Evolutionary conservation across 2,329 filamentous ascomycete genomes (phyloP).

Genomic region (Scedosporium minutisporum): DNA sequence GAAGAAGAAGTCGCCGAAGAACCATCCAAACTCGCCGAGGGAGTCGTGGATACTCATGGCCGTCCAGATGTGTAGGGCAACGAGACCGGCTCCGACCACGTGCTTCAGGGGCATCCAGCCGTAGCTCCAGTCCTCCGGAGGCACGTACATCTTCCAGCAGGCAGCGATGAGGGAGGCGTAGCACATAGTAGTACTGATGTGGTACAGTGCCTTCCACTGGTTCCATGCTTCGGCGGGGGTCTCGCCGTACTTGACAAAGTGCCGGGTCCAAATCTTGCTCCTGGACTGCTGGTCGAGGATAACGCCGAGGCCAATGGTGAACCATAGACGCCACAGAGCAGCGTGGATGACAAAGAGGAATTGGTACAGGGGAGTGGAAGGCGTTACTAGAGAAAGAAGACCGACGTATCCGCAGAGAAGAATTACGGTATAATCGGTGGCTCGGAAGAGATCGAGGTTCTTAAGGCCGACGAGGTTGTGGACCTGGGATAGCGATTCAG

Average conservation of each 20-base stretch:
- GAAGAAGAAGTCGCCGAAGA: slow-evolving; percentile 98
- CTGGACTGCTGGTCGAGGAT: slow-evolving; percentile 80
- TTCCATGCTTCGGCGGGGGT: slow-evolving; percentile 85
- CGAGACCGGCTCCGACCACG: slow-evolving; percentile 68
- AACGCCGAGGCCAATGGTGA: slow-evolving; percentile 75
- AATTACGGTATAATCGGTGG: slow-evolving; percentile 72
- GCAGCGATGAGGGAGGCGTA: slow-evolving; percentile 83
- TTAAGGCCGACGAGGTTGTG: slow-evolving; percentile 75
- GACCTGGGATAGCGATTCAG: slow-evolving; percentile 50
- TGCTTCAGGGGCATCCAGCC: slow-evolving; percentile 81
- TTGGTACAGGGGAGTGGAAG: slow-evolving; percentile 66
- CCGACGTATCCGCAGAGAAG: slow-evolving; percentile 69
- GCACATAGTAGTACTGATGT: slow-evolving; percentile 84
- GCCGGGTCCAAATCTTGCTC: slow-evolving; percentile 88
- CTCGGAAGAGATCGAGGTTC: slow-evolving; percentile 82
- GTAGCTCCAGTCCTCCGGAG: slow-evolving; percentile 79
- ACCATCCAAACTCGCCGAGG: slow-evolving; percentile 96
- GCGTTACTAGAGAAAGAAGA: slow-evolving; percentile 63
- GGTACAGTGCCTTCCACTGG: slow-evolving; percentile 95
- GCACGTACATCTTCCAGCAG: slow-evolving; percentile 90
- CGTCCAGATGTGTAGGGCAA: slow-evolving; percentile 87
- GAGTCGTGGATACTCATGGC: slow-evolving; percentile 89
- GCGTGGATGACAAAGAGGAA: slow-evolving; percentile 75
- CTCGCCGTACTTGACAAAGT: slow-evolving; percentile 96
- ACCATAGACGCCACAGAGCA: slow-evolving; percentile 80